Percentiles rank a stretch among this genome's conserved stretches.
Conservation (phyloP, 1,284 basidiomycete species). For the Ceratobasidium sp. region DNA sequence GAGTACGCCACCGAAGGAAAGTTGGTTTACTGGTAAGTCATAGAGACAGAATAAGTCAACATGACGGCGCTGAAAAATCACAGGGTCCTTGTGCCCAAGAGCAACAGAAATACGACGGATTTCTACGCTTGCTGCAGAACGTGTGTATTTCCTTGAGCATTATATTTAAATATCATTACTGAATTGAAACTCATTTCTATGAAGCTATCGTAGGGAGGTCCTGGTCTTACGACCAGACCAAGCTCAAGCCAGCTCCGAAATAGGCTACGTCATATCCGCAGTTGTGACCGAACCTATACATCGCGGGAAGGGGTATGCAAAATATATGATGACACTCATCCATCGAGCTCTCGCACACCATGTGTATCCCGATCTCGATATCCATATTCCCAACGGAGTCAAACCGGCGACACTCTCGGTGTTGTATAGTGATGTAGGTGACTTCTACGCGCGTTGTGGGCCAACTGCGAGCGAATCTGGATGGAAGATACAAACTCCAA, state of each 20-base stretch:
- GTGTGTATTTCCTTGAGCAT: constrained; percentile 43
- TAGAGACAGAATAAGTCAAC: neutral
- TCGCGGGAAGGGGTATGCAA: constrained; percentile 62
- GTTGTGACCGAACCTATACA: constrained; percentile 61
- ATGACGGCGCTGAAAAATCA: too few relatives aligned
- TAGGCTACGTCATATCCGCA: constrained; percentile 61
- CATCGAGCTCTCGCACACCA: constrained; percentile 61
- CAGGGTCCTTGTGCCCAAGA: too few relatives aligned
- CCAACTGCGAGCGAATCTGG: constrained; percentile 56
- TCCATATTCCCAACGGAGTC: constrained; percentile 48
- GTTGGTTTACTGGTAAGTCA: constrained; percentile 55
- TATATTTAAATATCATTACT: neutral
- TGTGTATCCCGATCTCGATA: constrained; percentile 51
- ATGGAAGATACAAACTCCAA: constrained; percentile 60
- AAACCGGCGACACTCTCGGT: constrained; percentile 58
- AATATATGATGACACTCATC: constrained; percentile 64
- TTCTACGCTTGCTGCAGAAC: too few relatives aligned
- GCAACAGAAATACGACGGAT: too few relatives aligned
- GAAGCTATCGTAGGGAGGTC: constrained; percentile 51
- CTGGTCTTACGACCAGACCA: constrained; percentile 45
- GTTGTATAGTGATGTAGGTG: constrained; percentile 72
- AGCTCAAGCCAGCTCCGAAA: constrained; percentile 52
- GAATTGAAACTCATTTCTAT: constrained; percentile 43
- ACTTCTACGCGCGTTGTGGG: constrained; percentile 64
- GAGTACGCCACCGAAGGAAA: constrained; percentile 56